Base-by-base conservation (phyloP, 2,329 filamentous ascomycete genomes). In the Metarhizium robertsii region DNA sequence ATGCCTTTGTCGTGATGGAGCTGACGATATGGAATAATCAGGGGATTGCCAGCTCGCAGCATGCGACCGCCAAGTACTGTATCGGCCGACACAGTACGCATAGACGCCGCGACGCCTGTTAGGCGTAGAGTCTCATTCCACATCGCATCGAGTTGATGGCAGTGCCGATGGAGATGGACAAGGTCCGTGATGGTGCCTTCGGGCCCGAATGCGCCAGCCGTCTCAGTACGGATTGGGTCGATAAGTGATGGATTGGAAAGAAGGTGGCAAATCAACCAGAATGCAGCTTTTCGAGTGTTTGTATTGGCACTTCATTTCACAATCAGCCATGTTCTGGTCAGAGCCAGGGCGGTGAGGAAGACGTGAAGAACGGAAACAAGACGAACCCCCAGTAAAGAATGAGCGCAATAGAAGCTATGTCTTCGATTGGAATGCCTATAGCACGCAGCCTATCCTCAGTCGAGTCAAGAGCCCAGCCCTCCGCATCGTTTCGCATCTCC, bases 181-280 rank as follows among this genome's bases (percentile, higher is more conserved):
- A 67, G 20, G 29, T 57, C 62, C 16, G 72, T 64, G 6, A 68
- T 66, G 14, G 67, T 65, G n/a, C 62, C 59, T 0, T 61, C 52
- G 1, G n/a, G 18, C 11, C 14, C 18, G 54, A 67, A 62, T 6
- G 65, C 61, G 2, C 60, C n/a, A 0, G 54, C 60, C 0, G 62
- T 66, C 53, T 67, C 66, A 0, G 40, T 36, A 4, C 63, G 60
- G 32, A 59, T 56, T 4, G 57, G 36, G 1, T 47, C 59, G 6
- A 67, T 50, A 6, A 59, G 50, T 0, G 50, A 38, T 0, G 65
- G 65, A 29, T 60, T 54, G 36, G 58, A 54, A 1, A 67, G 14
- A 1, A 68, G 53, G 54, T 67, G 56, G 2, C 48, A 52, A 1
- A 67, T 52, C 10, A 66, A 6, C 66, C 66, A 67, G 52, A 65